Evolutionary conservation across 2,329 filamentous ascomycete species (phyloP).

Genomic region (Trichophyton benhamiae): DNA sequence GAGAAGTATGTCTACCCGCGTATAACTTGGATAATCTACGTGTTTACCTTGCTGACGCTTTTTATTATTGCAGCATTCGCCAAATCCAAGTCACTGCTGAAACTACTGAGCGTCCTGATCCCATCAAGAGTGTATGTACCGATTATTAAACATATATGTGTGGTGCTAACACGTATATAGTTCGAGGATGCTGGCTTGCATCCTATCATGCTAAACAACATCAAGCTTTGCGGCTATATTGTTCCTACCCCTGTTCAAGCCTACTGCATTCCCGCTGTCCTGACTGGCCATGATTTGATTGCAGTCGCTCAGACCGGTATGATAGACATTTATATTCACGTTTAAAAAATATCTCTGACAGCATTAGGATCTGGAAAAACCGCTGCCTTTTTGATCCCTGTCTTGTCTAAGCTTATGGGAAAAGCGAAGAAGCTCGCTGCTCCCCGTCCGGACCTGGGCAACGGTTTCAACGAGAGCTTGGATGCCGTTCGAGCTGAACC

Average conservation of each 20-base stretch:
- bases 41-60: slow-evolving; percentile 7
- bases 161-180: slow-evolving; percentile 23
- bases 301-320: slow-evolving; percentile 85
- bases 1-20: slow-evolving; percentile 40
- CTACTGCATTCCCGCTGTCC: slow-evolving; percentile 69
- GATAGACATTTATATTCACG: slow-evolving; percentile 18
- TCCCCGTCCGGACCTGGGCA: slow-evolving; percentile 53
- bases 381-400: slow-evolving; percentile 78
- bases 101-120: slow-evolving; percentile 35
- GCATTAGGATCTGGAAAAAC: slow-evolving; percentile 87
- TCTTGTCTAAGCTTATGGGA: slow-evolving; percentile 84
- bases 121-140: slow-evolving; percentile 38
- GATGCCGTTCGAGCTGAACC: slow-evolving; percentile 64
- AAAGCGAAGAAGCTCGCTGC: slow-evolving; percentile 83
- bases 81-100: slow-evolving; percentile 41
- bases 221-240: slow-evolving; percentile 58
- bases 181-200: slow-evolving; percentile 76
- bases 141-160: not conserved
- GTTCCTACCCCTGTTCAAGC: slow-evolving; percentile 76
- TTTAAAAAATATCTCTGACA: not conserved
- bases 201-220: slow-evolving; percentile 67
- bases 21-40: not conserved
- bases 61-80: slow-evolving; percentile 25
- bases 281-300: slow-evolving; percentile 67
- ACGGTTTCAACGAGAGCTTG: slow-evolving; percentile 40